These are phyloP conservation scores for Gracilaria vermiculophylla DNA, from an alignment of 23 red algal species.

Conservation along the genomic window DNA sequence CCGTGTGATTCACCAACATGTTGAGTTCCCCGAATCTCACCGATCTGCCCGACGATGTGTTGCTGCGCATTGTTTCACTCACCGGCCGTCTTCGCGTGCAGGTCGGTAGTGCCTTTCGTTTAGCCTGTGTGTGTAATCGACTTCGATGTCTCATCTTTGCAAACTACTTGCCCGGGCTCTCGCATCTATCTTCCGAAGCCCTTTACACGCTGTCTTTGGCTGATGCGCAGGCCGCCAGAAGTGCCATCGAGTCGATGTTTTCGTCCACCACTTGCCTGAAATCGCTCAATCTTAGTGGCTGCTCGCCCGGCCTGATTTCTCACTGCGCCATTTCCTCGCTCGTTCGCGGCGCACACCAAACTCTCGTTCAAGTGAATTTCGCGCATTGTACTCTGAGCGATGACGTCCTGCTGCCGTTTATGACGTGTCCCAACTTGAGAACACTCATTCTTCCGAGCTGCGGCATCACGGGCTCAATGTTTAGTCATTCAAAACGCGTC, in stretches of 20 bases:
- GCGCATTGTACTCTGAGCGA: slow-evolving; percentile 33
- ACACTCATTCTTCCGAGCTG: slow-evolving; percentile 27
- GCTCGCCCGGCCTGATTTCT: slow-evolving; percentile 3
- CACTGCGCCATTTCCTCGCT: background rate
- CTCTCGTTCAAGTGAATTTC: slow-evolving; percentile 34
- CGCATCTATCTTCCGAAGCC: background rate
- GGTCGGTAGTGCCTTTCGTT: slow-evolving; percentile 27
- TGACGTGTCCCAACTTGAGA: slow-evolving; percentile 17
- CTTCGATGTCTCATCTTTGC: slow-evolving; percentile 1
- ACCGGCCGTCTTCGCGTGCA: slow-evolving; percentile 6
- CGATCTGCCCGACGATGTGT: slow-evolving; percentile 40
- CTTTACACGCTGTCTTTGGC: slow-evolving; percentile 15
- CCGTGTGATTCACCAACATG: background rate
- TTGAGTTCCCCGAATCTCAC: background rate
- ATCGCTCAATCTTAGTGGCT: slow-evolving; percentile 24
- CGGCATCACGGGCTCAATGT: slow-evolving; percentile 23
- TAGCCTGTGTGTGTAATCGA: slow-evolving; percentile 26
- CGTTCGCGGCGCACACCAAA: background rate
- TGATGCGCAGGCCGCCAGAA: slow-evolving; percentile 11
- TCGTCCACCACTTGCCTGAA: slow-evolving; percentile 3
- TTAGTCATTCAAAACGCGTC: background rate
- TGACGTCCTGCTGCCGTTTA: slow-evolving; percentile 29
- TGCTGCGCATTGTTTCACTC: slow-evolving; percentile 26
- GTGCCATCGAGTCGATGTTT: slow-evolving; percentile 43
- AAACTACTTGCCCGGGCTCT: background rate